Conservation (phyloP, 768 basidiomycete species). For the Daedaleopsis sinensis region DNA sequence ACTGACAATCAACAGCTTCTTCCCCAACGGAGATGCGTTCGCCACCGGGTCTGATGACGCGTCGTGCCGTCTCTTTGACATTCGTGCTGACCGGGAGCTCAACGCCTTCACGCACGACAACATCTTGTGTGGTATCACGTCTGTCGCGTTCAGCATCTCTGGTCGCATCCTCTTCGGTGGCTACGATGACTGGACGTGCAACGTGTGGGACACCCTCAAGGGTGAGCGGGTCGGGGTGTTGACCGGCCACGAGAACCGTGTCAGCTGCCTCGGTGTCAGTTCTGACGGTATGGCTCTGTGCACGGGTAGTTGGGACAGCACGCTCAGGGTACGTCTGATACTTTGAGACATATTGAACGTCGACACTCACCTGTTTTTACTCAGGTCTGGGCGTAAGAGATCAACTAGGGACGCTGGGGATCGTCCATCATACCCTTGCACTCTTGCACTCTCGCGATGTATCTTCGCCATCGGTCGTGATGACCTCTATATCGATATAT, state of each 20-base stretch:
- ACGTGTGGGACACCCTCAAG: constrained; percentile 99
- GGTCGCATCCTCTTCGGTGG: constrained; percentile 97
- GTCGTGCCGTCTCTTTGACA: constrained; percentile 96
- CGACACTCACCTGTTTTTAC: constrained; percentile 2
- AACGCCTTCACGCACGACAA: constrained; percentile 99
- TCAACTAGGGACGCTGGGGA: constrained; percentile 8
- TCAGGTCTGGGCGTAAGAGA: constrained; percentile 82
- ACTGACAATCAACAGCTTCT: constrained; percentile 65
- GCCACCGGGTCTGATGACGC: constrained; percentile 99
- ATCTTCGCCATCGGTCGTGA: constrained; percentile 24
- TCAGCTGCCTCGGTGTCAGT: constrained; percentile 94
- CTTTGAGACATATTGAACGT: not conserved
- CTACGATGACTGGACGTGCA: constrained; percentile 99
- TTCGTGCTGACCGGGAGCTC: constrained; percentile 95
- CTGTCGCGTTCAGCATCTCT: constrained; percentile 97
- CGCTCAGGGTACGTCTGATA: constrained; percentile 73
- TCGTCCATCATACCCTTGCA: constrained; percentile 26
- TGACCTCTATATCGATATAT: constrained; percentile 46
- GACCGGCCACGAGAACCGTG: constrained; percentile 97
- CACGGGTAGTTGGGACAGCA: constrained; percentile 98
- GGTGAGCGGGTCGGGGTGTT: constrained; percentile 98
- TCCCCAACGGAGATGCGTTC: constrained; percentile 99
- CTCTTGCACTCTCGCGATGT: constrained; percentile 23
- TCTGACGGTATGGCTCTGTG: constrained; percentile 98
- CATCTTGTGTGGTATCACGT: constrained; percentile 98